Evolutionary conservation across 805 yeast genomes (phyloP).

Genomic region (Pichia ethanolica): DNA sequence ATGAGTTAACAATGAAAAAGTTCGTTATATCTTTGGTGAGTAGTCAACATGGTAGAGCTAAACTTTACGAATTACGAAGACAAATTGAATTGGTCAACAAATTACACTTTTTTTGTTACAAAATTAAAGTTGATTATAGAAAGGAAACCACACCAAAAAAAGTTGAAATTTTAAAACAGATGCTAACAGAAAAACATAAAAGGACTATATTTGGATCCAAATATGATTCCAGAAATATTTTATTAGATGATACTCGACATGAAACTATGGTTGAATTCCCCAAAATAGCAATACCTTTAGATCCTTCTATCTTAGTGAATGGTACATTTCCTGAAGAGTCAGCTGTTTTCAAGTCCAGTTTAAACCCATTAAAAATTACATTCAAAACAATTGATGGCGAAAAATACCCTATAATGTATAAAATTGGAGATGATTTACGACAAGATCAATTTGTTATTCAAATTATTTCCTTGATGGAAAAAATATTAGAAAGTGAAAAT

Average conservation of each 20-base stretch:
- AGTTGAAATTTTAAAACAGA: slow-evolving; percentile 56
- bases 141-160: slow-evolving; percentile 77
- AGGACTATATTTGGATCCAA: slow-evolving; percentile 22
- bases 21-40: slow-evolving; percentile 21
- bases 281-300: slow-evolving; percentile 70
- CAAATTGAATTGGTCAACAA: slow-evolving; percentile 67
- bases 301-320: slow-evolving; percentile 65
- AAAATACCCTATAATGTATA: slow-evolving; percentile 78
- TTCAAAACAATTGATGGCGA: slow-evolving; percentile 43
- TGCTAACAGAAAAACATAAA: slow-evolving; percentile 44
- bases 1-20: slow-evolving; percentile 23
- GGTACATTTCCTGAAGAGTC: slow-evolving; percentile 78
- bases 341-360: slow-evolving; percentile 82
- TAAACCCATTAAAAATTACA: slow-evolving; percentile 80
- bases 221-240: slow-evolving; percentile 3
- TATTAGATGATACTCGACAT: slow-evolving; percentile 8
- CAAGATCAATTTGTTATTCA: slow-evolving; percentile 98
- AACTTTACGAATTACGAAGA: slow-evolving; percentile 24
- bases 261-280: slow-evolving; percentile 32
- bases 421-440: slow-evolving; percentile 90
- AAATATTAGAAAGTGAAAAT: slow-evolving; percentile 78
- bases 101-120: slow-evolving; percentile 56
- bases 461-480: slow-evolving; percentile 86
- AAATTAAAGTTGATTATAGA: slow-evolving; percentile 45
- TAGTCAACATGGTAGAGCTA: slow-evolving; percentile 20